A percentile compares a stretch with the other conserved stretches of the same genome.
Evolutionary conservation across 441 rosid species (phyloP).

Genomic region (Gossypium laxum): DNA sequence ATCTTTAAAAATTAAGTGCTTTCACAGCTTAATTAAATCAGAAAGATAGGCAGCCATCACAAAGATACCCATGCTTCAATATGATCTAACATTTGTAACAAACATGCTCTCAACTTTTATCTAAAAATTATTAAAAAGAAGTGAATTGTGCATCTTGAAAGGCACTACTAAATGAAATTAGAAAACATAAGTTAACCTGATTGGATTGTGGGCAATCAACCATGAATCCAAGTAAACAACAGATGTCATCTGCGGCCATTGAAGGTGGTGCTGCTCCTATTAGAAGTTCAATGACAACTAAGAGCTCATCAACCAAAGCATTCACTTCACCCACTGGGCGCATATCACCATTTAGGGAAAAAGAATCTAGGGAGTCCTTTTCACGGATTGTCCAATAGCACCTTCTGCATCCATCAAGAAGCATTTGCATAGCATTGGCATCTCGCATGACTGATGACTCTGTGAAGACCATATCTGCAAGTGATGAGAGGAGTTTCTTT

Average conservation of each 20-base stretch:
- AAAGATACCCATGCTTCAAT: neutral
- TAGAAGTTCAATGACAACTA: constrained; percentile 92
- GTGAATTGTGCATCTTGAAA: neutral
- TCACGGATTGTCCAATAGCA: constrained; percentile 89
- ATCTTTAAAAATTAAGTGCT: neutral
- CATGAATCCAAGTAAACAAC: constrained; percentile 78
- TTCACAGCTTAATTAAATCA: neutral
- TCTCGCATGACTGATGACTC: constrained; percentile 83
- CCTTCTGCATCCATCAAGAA: constrained; percentile 97
- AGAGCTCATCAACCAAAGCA: constrained; percentile 95
- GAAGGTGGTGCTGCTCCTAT: constrained; percentile 81
- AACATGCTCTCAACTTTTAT: neutral
- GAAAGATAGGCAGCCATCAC: neutral
- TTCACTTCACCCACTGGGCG: constrained; percentile 91
- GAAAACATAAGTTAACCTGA: constrained; percentile 45
- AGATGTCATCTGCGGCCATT: constrained; percentile 62
- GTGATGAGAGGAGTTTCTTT: constrained; percentile 86
- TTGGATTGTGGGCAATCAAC: constrained; percentile 95
- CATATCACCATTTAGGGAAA: constrained; percentile 43
- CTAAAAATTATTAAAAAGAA: neutral
- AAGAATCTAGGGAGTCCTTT: constrained; percentile 62
- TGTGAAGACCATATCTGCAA: constrained; percentile 96
- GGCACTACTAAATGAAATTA: neutral
- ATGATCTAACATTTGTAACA: neutral
- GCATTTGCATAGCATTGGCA: constrained; percentile 97